Base-by-base conservation (phyloP, 306 rosid genomes). In the Alnus rubra region DNA sequence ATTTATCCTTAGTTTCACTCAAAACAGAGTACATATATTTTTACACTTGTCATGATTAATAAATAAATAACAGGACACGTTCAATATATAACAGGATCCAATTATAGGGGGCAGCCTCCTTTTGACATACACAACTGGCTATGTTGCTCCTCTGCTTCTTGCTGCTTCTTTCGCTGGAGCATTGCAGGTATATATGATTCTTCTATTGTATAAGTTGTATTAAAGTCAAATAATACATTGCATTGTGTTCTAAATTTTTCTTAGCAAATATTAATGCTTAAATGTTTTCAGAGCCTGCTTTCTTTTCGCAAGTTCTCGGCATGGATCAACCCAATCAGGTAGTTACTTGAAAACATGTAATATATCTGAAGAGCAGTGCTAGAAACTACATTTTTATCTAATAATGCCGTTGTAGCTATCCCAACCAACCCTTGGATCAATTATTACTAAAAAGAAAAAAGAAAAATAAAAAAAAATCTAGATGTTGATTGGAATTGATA, bases 131-230 rank as follows among this genome's bases (percentile, higher is more conserved):
- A 95, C 98, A 68, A 95, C 95, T 13, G 98, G 98, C 77, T 95
- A 95, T 78, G 89, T 92, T 65, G 87, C 97, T 84, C 96, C 98
- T 71, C 74, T 92, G 56, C 97, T 94, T 76, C 87, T 92, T 51
- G 98, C 98, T 83, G 98, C 98, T 69, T 88, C 98, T 49, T 95
- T 92, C 15, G 98, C 98, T 68, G 98, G 98, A 48, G 98, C 97
- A 1, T 84, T 95, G 82, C 97, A 92, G 94, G 98, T 95, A 37
- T 78, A 33, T 71, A 45, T 39, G 28, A 9, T 65, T 53, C 76
- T 64, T 60, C 74, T 67, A 69, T 58, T 14, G 31, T 59, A 23
- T 73, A 76, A 31, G 67, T 71, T 30, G 23, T 31, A 6, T 11
- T 23, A 23, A 23, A 23, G 28, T 23, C 28, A 39, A 39, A 39